Percentiles rank a stretch among this genome's conserved stretches.
These are phyloP conservation scores for Mycena alexandri DNA, from an alignment of 768 basidiomycete species.

Conservation along the genomic window DNA sequence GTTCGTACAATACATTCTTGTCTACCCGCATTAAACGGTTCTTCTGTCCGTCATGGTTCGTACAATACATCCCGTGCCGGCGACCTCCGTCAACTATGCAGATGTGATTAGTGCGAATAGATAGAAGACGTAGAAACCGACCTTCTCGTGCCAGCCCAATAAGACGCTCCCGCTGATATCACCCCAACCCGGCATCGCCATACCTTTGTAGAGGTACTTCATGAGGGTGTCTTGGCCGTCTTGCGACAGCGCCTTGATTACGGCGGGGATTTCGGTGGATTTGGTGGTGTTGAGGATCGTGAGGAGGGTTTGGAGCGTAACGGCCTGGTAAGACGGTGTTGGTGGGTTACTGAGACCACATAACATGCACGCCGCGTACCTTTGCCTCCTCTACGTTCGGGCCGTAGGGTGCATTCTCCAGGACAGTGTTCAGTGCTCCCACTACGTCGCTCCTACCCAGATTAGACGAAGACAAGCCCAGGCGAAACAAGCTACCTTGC, in stretches of 20 bases:
- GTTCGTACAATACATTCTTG: constrained; percentile 11
- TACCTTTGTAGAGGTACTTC: constrained; percentile 99
- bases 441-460: constrained; percentile 76
- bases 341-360: constrained; percentile 15
- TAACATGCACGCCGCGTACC: constrained; percentile 57
- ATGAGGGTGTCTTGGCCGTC: constrained; percentile 92
- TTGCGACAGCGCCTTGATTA: constrained; percentile 78
- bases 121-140: constrained; percentile 49
- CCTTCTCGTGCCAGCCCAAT: constrained; percentile 97
- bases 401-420: constrained; percentile 91
- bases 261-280: constrained; percentile 83
- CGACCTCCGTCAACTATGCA: constrained; percentile 87
- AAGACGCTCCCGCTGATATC: constrained; percentile 71
- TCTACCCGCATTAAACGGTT: constrained; percentile 53
- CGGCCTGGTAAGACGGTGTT: constrained; percentile 59
- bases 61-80: constrained; percentile 96
- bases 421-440: constrained; percentile 76
- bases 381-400: constrained; percentile 91
- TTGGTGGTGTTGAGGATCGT: constrained; percentile 96
- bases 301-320: constrained; percentile 84
- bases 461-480: neutral
- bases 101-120: neutral
- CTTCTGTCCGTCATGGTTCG: constrained; percentile 76
- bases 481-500: constrained; percentile 68
- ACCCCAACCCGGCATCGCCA: constrained; percentile 77